These are phyloP conservation scores for Aspergillus fumigatiaffinis DNA, from an alignment of 2,329 filamentous ascomycete species.

Conservation along the genomic window DNA sequence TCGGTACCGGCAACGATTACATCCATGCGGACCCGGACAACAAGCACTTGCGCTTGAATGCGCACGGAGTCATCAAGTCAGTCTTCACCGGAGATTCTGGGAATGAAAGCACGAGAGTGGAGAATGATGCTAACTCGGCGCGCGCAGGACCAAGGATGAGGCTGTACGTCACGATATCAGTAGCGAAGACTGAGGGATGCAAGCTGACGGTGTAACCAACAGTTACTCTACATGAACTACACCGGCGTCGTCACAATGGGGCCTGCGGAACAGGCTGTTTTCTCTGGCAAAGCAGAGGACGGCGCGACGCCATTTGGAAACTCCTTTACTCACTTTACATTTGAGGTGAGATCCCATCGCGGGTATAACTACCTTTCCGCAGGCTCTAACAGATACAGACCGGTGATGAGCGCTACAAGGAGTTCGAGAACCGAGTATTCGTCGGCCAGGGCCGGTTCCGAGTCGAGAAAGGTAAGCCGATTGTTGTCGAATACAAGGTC, in stretches of 20 bases:
- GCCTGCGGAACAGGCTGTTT: slow-evolving; percentile 30
- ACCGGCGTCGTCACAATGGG: slow-evolving; percentile 37
- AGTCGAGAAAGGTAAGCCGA: slow-evolving; percentile 32
- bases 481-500: slow-evolving; percentile 42
- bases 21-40: slow-evolving; percentile 40
- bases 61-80: slow-evolving; percentile 39
- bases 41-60: slow-evolving; percentile 38
- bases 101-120: neutral
- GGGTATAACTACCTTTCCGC: neutral
- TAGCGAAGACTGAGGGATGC: neutral
- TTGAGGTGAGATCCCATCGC: slow-evolving; percentile 27
- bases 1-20: slow-evolving; percentile 40
- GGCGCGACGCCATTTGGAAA: slow-evolving; percentile 37
- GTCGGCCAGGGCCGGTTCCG: slow-evolving; percentile 40
- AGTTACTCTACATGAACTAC: slow-evolving; percentile 40
- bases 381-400: slow-evolving; percentile 25
- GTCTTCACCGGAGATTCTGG: slow-evolving; percentile 3
- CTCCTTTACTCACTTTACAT: slow-evolving; percentile 36
- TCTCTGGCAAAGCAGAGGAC: slow-evolving; percentile 28
- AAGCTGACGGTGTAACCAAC: neutral
- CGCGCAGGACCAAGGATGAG: slow-evolving; percentile 28
- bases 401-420: slow-evolving; percentile 40
- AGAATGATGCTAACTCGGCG: slow-evolving; percentile 1
- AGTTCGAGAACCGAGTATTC: slow-evolving; percentile 39
- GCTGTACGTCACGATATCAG: slow-evolving; percentile 21